phyloP scores from a whole-genome alignment of 345 rosid species.

The Citrus australasica region DNA sequence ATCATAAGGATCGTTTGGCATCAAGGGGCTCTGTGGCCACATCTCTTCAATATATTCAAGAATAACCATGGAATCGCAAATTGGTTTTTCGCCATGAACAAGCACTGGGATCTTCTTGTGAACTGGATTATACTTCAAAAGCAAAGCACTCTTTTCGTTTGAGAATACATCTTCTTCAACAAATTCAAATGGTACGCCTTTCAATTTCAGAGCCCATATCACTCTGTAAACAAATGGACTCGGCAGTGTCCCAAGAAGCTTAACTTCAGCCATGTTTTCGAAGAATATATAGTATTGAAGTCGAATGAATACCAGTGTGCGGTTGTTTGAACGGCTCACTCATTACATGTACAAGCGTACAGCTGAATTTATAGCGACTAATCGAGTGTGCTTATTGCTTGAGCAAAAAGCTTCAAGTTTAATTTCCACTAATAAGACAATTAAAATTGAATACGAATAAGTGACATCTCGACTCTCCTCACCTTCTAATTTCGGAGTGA shows the following conservation, averaged over 20 bases:
- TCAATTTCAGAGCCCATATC: conserved; percentile 31
- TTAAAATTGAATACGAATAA: too few relatives aligned
- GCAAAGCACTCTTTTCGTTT: neutral
- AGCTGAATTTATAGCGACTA: too few relatives aligned
- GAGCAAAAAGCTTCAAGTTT: too few relatives aligned
- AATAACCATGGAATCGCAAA: neutral
- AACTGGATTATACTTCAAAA: neutral
- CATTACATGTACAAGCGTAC: too few relatives aligned
- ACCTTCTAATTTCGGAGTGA: too few relatives aligned
- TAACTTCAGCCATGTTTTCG: conserved; percentile 17
- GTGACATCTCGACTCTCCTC: too few relatives aligned
- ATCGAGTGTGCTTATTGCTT: too few relatives aligned
- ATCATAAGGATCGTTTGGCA: neutral
- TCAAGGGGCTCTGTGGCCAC: neutral
- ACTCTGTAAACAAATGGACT: conserved; percentile 31
- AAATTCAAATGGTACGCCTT: conserved; percentile 22
- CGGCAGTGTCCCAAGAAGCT: conserved; percentile 25
- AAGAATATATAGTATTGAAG: too few relatives aligned
- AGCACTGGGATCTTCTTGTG: neutral
- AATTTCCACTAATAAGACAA: too few relatives aligned
- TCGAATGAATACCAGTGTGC: too few relatives aligned
- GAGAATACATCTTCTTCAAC: neutral
- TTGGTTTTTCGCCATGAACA: neutral
- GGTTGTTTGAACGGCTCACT: too few relatives aligned
- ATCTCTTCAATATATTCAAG: neutral